Evolutionary conservation across 208 protist genomes (phyloP), one percentile per base, ranked within the genome.

Genomic region (Strigomonas culicis): DNA sequence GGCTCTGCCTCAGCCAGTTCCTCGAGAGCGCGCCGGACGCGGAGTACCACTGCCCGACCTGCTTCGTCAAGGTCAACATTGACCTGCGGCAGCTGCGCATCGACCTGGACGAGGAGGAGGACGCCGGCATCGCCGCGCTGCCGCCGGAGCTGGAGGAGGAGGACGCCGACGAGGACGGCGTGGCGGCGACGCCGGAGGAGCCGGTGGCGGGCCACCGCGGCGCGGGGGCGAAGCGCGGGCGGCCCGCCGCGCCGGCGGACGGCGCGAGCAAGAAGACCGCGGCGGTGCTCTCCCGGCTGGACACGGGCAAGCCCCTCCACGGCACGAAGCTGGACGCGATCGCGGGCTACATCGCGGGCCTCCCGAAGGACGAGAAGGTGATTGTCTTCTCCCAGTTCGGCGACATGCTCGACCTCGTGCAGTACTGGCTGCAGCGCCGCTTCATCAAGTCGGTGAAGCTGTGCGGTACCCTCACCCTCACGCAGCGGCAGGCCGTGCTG

Each of bases 341-440:
- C 19, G 74, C 92, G 11, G 70, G 93, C 70, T 96, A 97, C 75
- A 74, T 98, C 36, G 59, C 68, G 56, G 44, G 58, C 24, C 74
- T 95, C 17, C 76, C 84, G 10, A 70, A 69, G 49, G 78, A 87
- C 22, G 94, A 98, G 51, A 98, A 98, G 73, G 79, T 87, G 17
- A 97, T 98, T 72, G 70, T 98, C 41, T 98, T 98, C 63, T 97
- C 92, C 17, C 98, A 99, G 79, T 99, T 98, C 85, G 98, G 96
- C 4, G 83, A 76, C 24, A 98, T 98, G 92, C 81, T 99, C 15
- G 95, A 99, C 66, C 68, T 98, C n/a, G 75, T 97, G 31, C 90
- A 98, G 68, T 86, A 76, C 27, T 74, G 84, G 68, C 79, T 99
- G 7, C 74, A 85, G 46, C 75, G 79, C 25, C 78, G 63, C 30